These are phyloP conservation scores for Barnettozyma wickerhamii DNA, from an alignment of 805 yeast species.

Conservation along the genomic window DNA sequence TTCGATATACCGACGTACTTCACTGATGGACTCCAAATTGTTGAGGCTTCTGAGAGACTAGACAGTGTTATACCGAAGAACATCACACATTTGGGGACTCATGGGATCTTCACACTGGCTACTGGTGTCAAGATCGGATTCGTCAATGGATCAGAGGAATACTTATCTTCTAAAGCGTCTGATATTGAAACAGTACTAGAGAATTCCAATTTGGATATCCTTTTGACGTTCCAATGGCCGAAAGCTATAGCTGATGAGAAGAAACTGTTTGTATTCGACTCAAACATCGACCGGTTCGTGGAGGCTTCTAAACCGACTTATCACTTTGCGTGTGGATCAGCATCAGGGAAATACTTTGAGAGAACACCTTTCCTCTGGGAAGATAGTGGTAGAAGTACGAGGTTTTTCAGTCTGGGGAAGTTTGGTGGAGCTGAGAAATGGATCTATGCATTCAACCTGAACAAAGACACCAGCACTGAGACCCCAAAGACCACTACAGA, in stretches of 20 bases:
- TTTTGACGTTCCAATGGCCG: conserved; percentile 63
- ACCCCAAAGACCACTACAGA: conserved; percentile 25
- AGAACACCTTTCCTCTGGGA: conserved; percentile 56
- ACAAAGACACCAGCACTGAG: conserved; percentile 23
- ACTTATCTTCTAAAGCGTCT: conserved; percentile 22
- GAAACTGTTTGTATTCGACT: conserved; percentile 41
- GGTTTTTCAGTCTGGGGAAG: conserved; percentile 63
- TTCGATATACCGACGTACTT: conserved; percentile 21
- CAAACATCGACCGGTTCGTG: conserved; percentile 43
- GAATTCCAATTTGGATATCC: conserved; percentile 42
- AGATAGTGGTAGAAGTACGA: conserved; percentile 40
- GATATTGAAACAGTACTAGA: conserved; percentile 21
- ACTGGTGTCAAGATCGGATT: conserved; percentile 48
- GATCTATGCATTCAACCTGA: conserved; percentile 69
- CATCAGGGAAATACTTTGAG: conserved; percentile 47
- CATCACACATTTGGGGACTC: conserved; percentile 19
- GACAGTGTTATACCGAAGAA: conserved; percentile 1
- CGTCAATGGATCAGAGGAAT: conserved; percentile 29
- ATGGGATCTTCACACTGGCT: conserved; percentile 35
- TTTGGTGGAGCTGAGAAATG: conserved; percentile 56
- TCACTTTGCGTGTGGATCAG: conserved; percentile 56
- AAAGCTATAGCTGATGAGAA: conserved; percentile 41
- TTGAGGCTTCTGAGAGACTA: conserved; percentile 2
- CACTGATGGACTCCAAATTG: conserved; percentile 18
- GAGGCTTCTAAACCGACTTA: conserved; percentile 52